Percentiles rank a stretch among this genome's conserved stretches.
phyloP scores from a whole-genome alignment of 2,329 filamentous ascomycete species.

The Aspergillus sclerotialis region DNA sequence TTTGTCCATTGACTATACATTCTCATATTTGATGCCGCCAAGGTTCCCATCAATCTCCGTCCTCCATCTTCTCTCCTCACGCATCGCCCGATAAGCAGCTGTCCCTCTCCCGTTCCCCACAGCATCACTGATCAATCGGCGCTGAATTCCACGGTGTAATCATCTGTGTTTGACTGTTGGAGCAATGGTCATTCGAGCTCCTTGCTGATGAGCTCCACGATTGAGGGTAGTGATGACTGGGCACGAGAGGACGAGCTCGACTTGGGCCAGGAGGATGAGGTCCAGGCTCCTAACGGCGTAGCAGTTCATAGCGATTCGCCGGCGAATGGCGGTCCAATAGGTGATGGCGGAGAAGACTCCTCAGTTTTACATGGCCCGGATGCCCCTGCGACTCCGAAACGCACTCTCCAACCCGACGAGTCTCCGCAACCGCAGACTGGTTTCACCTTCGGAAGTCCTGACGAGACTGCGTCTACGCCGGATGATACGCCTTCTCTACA shows the following conservation, averaged over 20 bases:
- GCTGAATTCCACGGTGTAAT: not conserved
- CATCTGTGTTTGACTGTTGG: conserved; percentile 12
- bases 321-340: conserved; percentile 12
- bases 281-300: conserved; percentile 21
- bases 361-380: conserved; percentile 19
- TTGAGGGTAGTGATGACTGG: conserved; percentile 55
- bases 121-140: not conserved
- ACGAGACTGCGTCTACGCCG: conserved; percentile 67
- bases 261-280: conserved; percentile 35
- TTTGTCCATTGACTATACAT: too few relatives aligned
- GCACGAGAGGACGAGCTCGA: conserved; percentile 50
- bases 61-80: too few relatives aligned
- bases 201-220: conserved; percentile 63
- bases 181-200: conserved; percentile 48
- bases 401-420: conserved; percentile 8
- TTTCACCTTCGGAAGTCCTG: conserved; percentile 36
- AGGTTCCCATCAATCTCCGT: too few relatives aligned
- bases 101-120: too few relatives aligned
- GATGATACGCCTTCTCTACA: conserved; percentile 81
- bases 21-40: too few relatives aligned
- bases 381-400: not conserved
- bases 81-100: too few relatives aligned
- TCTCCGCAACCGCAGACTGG: conserved; percentile 14
- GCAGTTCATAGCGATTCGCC: conserved; percentile 13
- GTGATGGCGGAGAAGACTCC: conserved; percentile 19